phyloP scores from a whole-genome alignment of 2,329 filamentous ascomycete genomes.

The Juglanconis oblonga region DNA sequence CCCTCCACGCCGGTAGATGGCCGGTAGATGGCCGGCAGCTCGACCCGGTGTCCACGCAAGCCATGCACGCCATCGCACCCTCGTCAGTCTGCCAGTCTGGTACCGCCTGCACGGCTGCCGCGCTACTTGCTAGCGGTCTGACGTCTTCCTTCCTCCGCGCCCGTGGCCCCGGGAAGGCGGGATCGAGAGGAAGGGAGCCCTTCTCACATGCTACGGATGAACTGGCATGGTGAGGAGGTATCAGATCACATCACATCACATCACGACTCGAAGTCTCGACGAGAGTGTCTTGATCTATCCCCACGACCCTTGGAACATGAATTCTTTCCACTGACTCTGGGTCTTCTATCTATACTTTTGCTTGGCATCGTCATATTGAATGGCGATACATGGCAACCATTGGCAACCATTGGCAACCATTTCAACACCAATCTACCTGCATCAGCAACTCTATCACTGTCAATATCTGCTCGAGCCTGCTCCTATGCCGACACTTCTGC shows the following conservation, averaged over 20 bases:
- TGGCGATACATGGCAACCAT: not conserved
- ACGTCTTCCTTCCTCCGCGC: not conserved
- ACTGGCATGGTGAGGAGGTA: not conserved
- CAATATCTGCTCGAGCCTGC: not conserved
- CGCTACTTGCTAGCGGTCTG: not conserved
- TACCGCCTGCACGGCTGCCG: not conserved
- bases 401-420: not conserved
- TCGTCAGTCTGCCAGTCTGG: not conserved
- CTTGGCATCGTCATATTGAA: not conserved
- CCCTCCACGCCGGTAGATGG: not conserved
- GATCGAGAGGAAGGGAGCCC: not conserved
- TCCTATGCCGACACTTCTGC: not conserved
- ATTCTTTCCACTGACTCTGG: not conserved
- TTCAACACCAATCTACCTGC: too few relatives aligned
- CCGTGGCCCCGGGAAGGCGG: not conserved
- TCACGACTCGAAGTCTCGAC: not conserved
- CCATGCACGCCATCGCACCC: slow-evolving; percentile 1
- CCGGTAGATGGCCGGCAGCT: not conserved
- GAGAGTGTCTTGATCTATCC: not conserved
- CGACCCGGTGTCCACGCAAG: slow-evolving; percentile 2
- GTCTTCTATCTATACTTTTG: not conserved
- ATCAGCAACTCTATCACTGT: not conserved
- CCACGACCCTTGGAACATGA: not conserved
- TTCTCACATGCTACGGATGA: too few relatives aligned
- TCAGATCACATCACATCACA: too few relatives aligned